phyloP scores from a whole-genome alignment of 1,284 basidiomycete genomes.

The Anthracocystis walkeri region DNA sequence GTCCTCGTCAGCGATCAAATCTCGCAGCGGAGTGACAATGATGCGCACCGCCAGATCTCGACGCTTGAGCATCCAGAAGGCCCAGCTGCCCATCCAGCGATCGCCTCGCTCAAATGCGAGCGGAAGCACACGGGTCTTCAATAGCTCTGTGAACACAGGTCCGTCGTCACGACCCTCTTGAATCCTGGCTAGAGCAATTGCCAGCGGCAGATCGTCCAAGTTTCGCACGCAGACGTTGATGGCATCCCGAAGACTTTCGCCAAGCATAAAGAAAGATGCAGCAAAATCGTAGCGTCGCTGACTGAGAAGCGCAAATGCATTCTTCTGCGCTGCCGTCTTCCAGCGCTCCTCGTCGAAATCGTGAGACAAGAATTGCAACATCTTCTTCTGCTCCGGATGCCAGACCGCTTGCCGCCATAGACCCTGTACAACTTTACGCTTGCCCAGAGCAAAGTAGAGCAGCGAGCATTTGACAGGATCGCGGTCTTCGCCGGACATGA shows the following conservation, averaged over 20 bases:
- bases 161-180: slow-evolving; percentile 82
- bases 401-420: slow-evolving; percentile 95
- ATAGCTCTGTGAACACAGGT: slow-evolving; percentile 79
- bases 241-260: slow-evolving; percentile 87
- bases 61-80: slow-evolving; percentile 88
- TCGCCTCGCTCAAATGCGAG: slow-evolving; percentile 86
- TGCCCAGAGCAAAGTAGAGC: slow-evolving; percentile 93
- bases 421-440: slow-evolving; percentile 88
- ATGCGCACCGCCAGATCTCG: slow-evolving; percentile 87
- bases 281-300: slow-evolving; percentile 74
- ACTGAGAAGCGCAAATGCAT: slow-evolving; percentile 90
- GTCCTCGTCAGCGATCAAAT: slow-evolving; percentile 31
- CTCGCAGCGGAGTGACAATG: slow-evolving; percentile 72
- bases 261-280: slow-evolving; percentile 95
- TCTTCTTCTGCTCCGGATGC: slow-evolving; percentile 88
- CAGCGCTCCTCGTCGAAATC: slow-evolving; percentile 88
- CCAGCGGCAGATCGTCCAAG: slow-evolving; percentile 88
- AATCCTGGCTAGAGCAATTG: slow-evolving; percentile 84
- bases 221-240: slow-evolving; percentile 91
- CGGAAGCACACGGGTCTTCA: slow-evolving; percentile 82
- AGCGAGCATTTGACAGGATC: slow-evolving; percentile 91
- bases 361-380: slow-evolving; percentile 92
- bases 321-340: slow-evolving; percentile 94
- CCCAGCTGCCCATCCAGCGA: slow-evolving; percentile 96
- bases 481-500: slow-evolving; percentile 76